These are phyloP conservation scores for Claviceps sp. DNA, from an alignment of 2,329 filamentous ascomycete genomes.

Conservation along the genomic window DNA sequence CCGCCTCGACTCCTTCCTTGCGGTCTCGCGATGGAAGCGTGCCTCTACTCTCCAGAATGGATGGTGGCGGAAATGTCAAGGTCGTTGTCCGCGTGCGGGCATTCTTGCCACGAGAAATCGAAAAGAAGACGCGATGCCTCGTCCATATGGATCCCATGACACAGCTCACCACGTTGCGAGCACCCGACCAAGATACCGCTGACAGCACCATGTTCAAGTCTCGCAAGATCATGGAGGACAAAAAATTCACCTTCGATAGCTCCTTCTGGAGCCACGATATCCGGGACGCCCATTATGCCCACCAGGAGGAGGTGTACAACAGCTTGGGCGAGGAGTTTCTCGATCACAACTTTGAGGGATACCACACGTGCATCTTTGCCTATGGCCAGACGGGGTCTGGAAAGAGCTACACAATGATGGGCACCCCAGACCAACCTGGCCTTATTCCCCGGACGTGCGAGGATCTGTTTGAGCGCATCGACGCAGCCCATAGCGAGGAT, in stretches of 20 bases:
- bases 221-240: constrained; percentile 71
- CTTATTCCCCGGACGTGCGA: constrained; percentile 92
- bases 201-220: constrained; percentile 42
- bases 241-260: constrained; percentile 89
- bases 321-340: constrained; percentile 90
- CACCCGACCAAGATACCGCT: constrained; percentile 41
- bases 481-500: constrained; percentile 59
- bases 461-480: constrained; percentile 88
- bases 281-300: constrained; percentile 71
- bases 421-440: constrained; percentile 68
- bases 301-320: constrained; percentile 89
- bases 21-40: constrained; percentile 58
- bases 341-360: constrained; percentile 98
- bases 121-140: constrained; percentile 70
- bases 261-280: constrained; percentile 93
- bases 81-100: constrained; percentile 72
- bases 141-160: constrained; percentile 82
- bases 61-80: constrained; percentile 61
- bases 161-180: constrained; percentile 69
- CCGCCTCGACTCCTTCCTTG: constrained; percentile 66
- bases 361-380: constrained; percentile 98
- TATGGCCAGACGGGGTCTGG: constrained; percentile 96
- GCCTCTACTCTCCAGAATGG: constrained; percentile 40
- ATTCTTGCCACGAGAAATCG: constrained; percentile 68
- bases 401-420: constrained; percentile 99